Evolutionary conservation across 2,329 filamentous ascomycete species (phyloP).

Genomic region (Colletotrichum sp.): DNA sequence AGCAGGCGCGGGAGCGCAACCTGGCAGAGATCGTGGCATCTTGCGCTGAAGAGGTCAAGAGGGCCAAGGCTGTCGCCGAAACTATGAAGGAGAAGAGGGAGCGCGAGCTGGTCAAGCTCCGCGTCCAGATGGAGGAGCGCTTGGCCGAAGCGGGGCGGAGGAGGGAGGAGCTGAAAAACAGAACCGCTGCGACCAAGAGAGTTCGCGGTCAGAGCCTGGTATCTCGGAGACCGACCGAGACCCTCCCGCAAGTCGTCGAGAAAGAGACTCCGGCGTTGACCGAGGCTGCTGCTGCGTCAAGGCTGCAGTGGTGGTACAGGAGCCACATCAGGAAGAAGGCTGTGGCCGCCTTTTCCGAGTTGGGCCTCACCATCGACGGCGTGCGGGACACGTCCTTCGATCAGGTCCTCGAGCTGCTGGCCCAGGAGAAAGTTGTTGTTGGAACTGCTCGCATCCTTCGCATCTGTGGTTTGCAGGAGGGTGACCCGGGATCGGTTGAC

Average conservation of each 20-base stretch:
- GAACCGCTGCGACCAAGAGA: slow-evolving; percentile 53
- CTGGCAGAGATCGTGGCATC: slow-evolving; percentile 81
- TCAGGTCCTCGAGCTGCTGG: slow-evolving; percentile 71
- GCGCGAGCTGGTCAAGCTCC: slow-evolving; percentile 72
- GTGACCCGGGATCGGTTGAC: slow-evolving; percentile 64
- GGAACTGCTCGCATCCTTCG: slow-evolving; percentile 71
- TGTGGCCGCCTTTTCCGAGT: slow-evolving; percentile 68
- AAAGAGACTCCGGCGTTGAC: slow-evolving; percentile 48
- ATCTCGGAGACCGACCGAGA: slow-evolving; percentile 53
- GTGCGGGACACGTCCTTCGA: slow-evolving; percentile 76
- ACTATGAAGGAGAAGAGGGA: slow-evolving; percentile 82
- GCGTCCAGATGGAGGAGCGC: slow-evolving; percentile 79
- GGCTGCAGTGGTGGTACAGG: slow-evolving; percentile 76
- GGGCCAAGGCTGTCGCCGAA: slow-evolving; percentile 83
- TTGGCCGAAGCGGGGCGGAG: slow-evolving; percentile 78
- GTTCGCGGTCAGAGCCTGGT: slow-evolving; percentile 57
- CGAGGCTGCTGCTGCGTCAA: slow-evolving; percentile 65
- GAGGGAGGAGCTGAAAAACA: slow-evolving; percentile 66
- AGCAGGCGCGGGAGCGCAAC: slow-evolving; percentile 80
- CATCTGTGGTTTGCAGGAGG: slow-evolving; percentile 73
- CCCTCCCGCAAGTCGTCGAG: slow-evolving; percentile 55
- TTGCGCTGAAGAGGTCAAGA: slow-evolving; percentile 82
- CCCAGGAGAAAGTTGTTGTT: slow-evolving; percentile 68
- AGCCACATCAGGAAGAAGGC: slow-evolving; percentile 60
- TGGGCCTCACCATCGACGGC: slow-evolving; percentile 73